Evolutionary conservation across 805 yeast species (phyloP), one percentile per base, ranked within the genome.

Genomic region (Kazachstania viticola): DNA sequence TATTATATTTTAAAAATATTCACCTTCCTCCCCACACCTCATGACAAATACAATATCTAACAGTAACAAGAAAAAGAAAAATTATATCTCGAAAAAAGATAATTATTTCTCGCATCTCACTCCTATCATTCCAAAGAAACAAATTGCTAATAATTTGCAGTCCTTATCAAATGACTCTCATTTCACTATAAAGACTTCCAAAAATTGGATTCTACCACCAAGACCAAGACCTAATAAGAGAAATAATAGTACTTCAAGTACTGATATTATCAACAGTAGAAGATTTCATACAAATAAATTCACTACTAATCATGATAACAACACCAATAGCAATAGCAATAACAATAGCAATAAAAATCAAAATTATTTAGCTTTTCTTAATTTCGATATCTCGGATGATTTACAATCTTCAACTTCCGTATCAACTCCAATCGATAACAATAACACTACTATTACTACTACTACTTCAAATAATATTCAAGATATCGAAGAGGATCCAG

Each of bases 171-270:
- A 26, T 7, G 21, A 28, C 14, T 17, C 16, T 14, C 25, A 32
- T 12, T 26, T 39, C 15, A 32, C 35, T 14, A 34, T 44, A 6
- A 72, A 66, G 44, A 76, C 88, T 1, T 77, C 85, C 31, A 78
- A 78, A 48, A 75, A 73, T 48, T 83, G 91, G 87, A 85, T 79
- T 6, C 59, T 80, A 19, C 94, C 93, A 3, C 93, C 93, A 9
- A 64, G 91, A 41, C 91, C 93, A 17, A 77, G 80, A 42, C 80
- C 81, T 0, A 81, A 80, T 14, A 58, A 76, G 31, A 72, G 71
- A 42, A 75, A 75, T 4, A 17, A 21, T 5, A 26, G 37, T n/a
- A 17, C 23, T 3, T 11, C 34, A 4, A 19, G 11, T 19, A n/a
- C n/a, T n/a, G n/a, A n/a, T n/a, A n/a, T n/a, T n/a, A n/a, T n/a